A percentile compares a stretch with the other conserved stretches of the same genome.
phyloP scores from a whole-genome alignment of 306 rosid genomes.

The Lagenaria siceraria region DNA sequence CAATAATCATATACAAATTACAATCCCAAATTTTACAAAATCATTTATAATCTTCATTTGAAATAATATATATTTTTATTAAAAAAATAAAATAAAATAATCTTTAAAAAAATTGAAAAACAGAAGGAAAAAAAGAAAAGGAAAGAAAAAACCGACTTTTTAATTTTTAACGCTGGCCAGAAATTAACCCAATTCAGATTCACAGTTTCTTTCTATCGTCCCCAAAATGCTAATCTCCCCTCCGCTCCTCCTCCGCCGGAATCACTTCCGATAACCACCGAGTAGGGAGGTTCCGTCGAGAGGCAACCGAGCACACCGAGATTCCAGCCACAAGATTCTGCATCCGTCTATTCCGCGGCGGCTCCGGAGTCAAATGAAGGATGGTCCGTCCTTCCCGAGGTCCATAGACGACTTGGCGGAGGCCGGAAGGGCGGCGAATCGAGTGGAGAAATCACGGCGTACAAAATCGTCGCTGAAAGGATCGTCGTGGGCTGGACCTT shows the following conservation, averaged over 20 bases:
- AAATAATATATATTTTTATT: neutral
- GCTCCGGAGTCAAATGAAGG: conserved; percentile 18
- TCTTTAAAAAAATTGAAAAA: neutral
- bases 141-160: neutral
- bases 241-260: neutral
- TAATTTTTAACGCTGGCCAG: neutral
- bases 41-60: neutral
- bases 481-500: conserved; percentile 19
- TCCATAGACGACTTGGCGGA: conserved; percentile 36
- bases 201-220: neutral
- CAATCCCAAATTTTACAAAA: neutral
- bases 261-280: neutral
- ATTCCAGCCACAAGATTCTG: neutral
- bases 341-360: neutral
- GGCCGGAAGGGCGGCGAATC: conserved; percentile 43
- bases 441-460: conserved; percentile 31
- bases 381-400: conserved; percentile 22
- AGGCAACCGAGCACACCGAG: neutral
- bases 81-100: neutral
- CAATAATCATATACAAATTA: neutral
- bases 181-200: neutral
- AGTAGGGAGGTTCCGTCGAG: neutral
- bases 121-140: too few relatives aligned
- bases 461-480: conserved; percentile 9
- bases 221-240: neutral